Conservation (phyloP, 2,329 filamentous ascomycete genomes). For the Aspergillus sp. region DNA sequence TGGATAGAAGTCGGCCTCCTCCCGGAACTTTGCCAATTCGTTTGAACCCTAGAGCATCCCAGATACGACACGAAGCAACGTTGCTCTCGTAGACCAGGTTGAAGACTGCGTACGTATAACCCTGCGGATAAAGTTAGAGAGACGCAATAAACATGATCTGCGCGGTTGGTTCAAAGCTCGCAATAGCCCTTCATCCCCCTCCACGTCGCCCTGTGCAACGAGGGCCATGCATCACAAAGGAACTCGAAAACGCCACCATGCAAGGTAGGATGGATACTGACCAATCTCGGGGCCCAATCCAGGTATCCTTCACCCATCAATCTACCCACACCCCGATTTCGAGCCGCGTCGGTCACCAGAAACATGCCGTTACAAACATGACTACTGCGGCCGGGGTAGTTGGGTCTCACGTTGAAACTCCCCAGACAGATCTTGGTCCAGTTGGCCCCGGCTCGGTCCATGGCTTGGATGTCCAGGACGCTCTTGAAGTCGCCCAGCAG, state of each 20-base stretch:
- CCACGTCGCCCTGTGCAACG: neutral
- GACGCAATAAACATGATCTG: neutral
- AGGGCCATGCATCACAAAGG: neutral
- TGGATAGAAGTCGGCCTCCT: slow-evolving; percentile 67
- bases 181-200: neutral
- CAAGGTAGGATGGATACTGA: slow-evolving; percentile 28
- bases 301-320: slow-evolving; percentile 76
- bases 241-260: neutral
- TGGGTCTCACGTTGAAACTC: slow-evolving; percentile 92
- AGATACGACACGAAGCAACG: slow-evolving; percentile 83
- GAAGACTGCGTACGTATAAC: slow-evolving; percentile 90
- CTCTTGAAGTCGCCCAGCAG: slow-evolving; percentile 71
- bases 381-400: slow-evolving; percentile 86
- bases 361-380: slow-evolving; percentile 81
- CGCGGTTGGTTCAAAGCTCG: neutral
- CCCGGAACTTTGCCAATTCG: slow-evolving; percentile 80
- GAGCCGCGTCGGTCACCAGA: slow-evolving; percentile 69
- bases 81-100: slow-evolving; percentile 95
- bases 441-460: slow-evolving; percentile 59
- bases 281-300: slow-evolving; percentile 70
- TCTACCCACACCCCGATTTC: slow-evolving; percentile 72
- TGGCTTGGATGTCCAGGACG: slow-evolving; percentile 52
- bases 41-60: slow-evolving; percentile 91
- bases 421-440: slow-evolving; percentile 82
- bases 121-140: slow-evolving; percentile 45